A percentile compares a stretch with the other conserved stretches of the same genome.
phyloP scores from a whole-genome alignment of 495 filamentous ascomycete species.

The Thozetella sp. region DNA sequence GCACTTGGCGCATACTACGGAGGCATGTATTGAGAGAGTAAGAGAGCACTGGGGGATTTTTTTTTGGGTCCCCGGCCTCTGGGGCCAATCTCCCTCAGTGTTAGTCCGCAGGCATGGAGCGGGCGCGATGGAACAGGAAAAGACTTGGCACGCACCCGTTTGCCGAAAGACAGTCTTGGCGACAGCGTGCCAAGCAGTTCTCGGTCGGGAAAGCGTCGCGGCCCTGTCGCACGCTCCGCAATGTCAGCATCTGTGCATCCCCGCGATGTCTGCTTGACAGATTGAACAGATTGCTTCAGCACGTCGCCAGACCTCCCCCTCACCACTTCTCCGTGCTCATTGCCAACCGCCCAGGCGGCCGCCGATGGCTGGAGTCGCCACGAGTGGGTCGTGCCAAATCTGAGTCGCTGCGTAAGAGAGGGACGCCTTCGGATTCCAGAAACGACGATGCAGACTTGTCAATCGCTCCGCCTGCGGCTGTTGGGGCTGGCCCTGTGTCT shows the following conservation, averaged over 20 bases:
- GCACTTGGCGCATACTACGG: too few relatives aligned
- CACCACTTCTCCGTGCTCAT: not conserved
- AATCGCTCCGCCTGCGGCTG: not conserved
- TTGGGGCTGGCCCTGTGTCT: conserved; percentile 1
- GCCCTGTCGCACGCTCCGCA: not conserved
- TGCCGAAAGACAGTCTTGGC: conserved; percentile 1
- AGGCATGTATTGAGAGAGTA: too few relatives aligned
- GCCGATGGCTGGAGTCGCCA: not conserved
- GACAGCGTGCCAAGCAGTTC: not conserved
- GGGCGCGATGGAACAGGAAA: not conserved
- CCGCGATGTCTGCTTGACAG: too few relatives aligned
- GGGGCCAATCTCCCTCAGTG: too few relatives aligned
- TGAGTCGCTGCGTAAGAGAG: not conserved
- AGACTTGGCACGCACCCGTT: not conserved
- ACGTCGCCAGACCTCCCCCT: too few relatives aligned
- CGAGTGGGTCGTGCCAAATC: not conserved
- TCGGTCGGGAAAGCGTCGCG: too few relatives aligned
- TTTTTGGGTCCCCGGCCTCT: too few relatives aligned
- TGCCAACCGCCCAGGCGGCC: not conserved
- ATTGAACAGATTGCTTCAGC: too few relatives aligned
- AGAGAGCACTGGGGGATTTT: too few relatives aligned
- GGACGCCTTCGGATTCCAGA: too few relatives aligned
- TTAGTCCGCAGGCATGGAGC: not conserved
- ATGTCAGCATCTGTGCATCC: too few relatives aligned
- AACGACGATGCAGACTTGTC: too few relatives aligned